Evolutionary conservation across 140 eudicot genomes (phyloP), one percentile per base, ranked within the genome.

Genomic region (Senecio squalidus): DNA sequence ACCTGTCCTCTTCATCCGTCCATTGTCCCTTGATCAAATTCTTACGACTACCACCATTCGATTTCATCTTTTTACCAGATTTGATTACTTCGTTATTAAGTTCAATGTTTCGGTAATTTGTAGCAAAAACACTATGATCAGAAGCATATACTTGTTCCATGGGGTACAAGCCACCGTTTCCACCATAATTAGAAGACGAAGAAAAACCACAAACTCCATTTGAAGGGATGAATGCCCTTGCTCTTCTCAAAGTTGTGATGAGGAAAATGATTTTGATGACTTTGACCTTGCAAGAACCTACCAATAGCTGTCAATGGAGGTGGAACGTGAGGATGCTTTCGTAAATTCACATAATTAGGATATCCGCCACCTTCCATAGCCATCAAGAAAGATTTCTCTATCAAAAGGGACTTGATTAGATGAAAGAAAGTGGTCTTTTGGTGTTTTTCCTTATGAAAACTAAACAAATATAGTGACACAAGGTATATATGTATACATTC

Each of bases 1-100:
- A 78, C 85, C 79, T 82, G 76, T 82, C 89, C 68, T 82, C 85
- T 52, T 82, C 84, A 26, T 74, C 74, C 10, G 84, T 82, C 89
- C 89, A 82, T 60, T 78, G 84, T 47, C 84, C 84, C 60, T 78
- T 82, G 74, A 82, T 72, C 72, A 78, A 44, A 68, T 36, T 33
- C 20, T 63, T 67, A 39, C 25, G 53, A 10, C 60, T 28, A 11
- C 61, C 48, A 4, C 73, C 63, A 51, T 58, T 76, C 6, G 28
- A 62, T 62, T 31, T 60, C 66, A 62, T 67, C 46, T 55, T 68
- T 50, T 21, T 46, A 57, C 54, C 34, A 8, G 53, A 22, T 52
- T 54, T 59, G 57, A 50, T 33, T 22, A 59, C 74, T 60, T 67
- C 75, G 45, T 71, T 54, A 57, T 20, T 27, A 15, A 21, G 48